Conservation (phyloP, 169 alveolate species). For the Eimeria zaria region DNA sequence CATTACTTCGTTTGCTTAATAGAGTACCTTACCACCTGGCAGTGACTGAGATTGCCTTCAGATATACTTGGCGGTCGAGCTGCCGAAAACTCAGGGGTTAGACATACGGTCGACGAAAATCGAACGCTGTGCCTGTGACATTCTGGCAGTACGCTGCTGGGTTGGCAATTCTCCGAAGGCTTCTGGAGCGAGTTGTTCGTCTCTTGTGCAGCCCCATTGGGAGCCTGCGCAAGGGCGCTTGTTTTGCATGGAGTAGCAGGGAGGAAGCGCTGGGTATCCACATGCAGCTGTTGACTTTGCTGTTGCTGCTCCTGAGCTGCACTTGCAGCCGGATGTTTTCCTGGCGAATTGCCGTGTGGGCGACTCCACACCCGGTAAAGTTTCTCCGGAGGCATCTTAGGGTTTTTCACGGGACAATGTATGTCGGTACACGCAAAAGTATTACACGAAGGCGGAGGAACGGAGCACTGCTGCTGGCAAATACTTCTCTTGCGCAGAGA, state of each 20-base stretch:
- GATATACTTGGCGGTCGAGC: not conserved
- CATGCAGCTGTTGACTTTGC: not conserved
- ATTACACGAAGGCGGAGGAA: not conserved
- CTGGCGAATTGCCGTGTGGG: conserved; percentile 17
- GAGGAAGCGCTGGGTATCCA: not conserved
- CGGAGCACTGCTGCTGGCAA: not conserved
- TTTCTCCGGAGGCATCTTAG: not conserved
- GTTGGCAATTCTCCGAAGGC: not conserved
- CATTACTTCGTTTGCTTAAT: not conserved
- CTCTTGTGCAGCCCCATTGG: conserved; percentile 29
- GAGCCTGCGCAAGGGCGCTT: not conserved
- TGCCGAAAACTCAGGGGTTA: not conserved
- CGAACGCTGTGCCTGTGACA: conserved; percentile 31
- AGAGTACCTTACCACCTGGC: not conserved
- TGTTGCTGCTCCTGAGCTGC: not conserved
- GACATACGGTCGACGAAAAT: not conserved
- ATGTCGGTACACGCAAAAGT: not conserved
- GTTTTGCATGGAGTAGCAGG: not conserved
- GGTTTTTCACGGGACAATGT: not conserved
- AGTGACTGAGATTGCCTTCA: not conserved
- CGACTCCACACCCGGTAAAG: conserved; percentile 44
- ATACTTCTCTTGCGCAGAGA: not conserved
- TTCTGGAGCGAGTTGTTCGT: not conserved
- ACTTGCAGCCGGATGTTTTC: not conserved
- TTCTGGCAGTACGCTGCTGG: not conserved